Conservation (phyloP, 129 eudicot species). For the Silybum marianum region DNA sequence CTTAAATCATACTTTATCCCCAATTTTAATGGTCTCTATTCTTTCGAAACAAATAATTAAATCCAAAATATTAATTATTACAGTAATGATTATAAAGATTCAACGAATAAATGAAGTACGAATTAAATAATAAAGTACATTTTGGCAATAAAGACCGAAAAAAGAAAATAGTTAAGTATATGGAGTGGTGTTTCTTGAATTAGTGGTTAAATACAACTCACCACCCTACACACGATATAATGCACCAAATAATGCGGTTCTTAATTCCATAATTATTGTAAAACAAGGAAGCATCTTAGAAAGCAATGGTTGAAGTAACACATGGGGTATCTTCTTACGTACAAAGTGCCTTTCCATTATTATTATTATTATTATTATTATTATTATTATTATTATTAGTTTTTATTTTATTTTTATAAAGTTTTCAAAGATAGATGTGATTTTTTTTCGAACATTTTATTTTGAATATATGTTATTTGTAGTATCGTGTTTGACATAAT, state of each 20-base stretch:
- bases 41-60: too few species aligned
- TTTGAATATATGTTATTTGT: neutral
- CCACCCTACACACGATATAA: constrained; percentile 18
- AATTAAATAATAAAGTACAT: too few species aligned
- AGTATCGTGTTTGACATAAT: neutral
- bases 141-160: too few species aligned
- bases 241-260: constrained; percentile 37
- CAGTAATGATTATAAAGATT: too few species aligned
- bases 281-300: constrained; percentile 31
- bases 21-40: neutral
- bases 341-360: neutral
- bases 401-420: too few species aligned
- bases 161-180: too few species aligned
- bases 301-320: constrained; percentile 28
- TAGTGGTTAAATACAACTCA: constrained; percentile 22
- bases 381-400: neutral
- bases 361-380: neutral
- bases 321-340: constrained; percentile 28
- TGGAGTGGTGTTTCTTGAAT: too few species aligned
- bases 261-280: constrained; percentile 27
- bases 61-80: too few species aligned
- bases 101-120: too few species aligned
- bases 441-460: neutral
- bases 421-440: neutral
- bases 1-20: neutral